A percentile compares a stretch with the other conserved stretches of the same genome.
Evolutionary conservation across 2,329 filamentous ascomycete genomes (phyloP).

Genomic region (Exophiala dermatitidis): DNA sequence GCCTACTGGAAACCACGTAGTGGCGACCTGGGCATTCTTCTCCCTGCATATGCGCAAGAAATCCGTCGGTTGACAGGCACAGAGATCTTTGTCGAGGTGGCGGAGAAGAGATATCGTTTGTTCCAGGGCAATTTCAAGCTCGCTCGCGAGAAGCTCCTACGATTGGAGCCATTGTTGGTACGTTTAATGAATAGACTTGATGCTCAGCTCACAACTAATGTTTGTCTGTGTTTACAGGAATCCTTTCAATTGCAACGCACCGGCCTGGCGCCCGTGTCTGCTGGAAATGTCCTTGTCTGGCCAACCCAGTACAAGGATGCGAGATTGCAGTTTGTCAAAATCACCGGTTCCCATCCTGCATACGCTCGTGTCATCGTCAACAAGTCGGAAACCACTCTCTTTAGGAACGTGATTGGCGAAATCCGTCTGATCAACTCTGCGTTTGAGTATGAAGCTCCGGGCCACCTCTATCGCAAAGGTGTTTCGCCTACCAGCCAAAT

Average conservation of each 20-base stretch:
- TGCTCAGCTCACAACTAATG: neutral
- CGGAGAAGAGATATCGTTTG: conserved; percentile 20
- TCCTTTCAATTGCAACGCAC: conserved; percentile 11
- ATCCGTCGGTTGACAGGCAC: conserved; percentile 20
- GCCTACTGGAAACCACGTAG: conserved; percentile 21
- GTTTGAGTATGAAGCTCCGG: conserved; percentile 5
- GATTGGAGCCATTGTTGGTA: conserved; percentile 24
- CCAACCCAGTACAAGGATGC: conserved; percentile 9
- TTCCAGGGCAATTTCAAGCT: conserved; percentile 18
- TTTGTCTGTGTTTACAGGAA: conserved; percentile 4
- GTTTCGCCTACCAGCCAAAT: conserved; percentile 17
- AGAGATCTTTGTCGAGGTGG: conserved; percentile 18
- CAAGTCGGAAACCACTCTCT: conserved; percentile 12
- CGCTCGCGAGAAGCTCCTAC: conserved; percentile 21
- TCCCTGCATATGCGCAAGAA: conserved; percentile 17
- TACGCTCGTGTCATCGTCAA: conserved; percentile 18
- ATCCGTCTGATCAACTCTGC: conserved; percentile 4
- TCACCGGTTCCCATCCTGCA: conserved; percentile 7
- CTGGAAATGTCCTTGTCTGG: conserved; percentile 17
- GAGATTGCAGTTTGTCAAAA: conserved; percentile 12
- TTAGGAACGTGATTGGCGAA: conserved; percentile 18
- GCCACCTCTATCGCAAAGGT: conserved; percentile 4
- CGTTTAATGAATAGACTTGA: neutral
- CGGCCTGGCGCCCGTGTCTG: conserved; percentile 6
- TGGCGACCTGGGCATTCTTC: conserved; percentile 22